phyloP scores from a whole-genome alignment of 2,329 filamentous ascomycete genomes.

The Coniella vitis region DNA sequence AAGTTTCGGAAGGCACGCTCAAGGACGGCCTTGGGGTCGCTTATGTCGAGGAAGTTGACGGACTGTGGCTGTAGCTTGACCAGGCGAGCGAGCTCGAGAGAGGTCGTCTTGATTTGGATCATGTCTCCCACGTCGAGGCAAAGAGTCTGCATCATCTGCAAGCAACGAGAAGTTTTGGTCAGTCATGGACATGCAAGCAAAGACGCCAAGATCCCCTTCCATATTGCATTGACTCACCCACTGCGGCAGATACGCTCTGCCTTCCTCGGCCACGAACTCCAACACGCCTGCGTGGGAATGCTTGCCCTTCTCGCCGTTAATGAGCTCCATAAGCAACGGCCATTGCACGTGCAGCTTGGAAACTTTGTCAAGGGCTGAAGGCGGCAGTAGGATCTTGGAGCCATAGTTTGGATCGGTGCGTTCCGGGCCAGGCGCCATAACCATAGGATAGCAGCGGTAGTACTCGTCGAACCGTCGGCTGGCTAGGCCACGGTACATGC shows the following conservation, averaged over 20 bases:
- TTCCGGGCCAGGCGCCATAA: constrained; percentile 88
- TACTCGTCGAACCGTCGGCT: constrained; percentile 91
- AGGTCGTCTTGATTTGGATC: constrained; percentile 90
- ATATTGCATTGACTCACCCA: constrained; percentile 57
- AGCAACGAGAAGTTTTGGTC: constrained; percentile 18
- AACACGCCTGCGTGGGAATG: constrained; percentile 91
- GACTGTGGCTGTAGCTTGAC: constrained; percentile 97
- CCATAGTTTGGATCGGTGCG: constrained; percentile 88
- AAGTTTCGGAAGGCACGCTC: constrained; percentile 59
- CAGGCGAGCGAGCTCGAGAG: constrained; percentile 80
- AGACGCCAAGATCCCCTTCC: no score
- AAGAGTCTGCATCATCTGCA: constrained; percentile 87
- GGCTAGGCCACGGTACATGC: constrained; percentile 39
- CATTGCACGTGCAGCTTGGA: constrained; percentile 94
- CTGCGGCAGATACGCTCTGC: constrained; percentile 89
- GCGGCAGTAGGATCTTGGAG: constrained; percentile 96
- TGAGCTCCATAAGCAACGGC: constrained; percentile 92
- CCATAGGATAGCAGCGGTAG: constrained; percentile 92
- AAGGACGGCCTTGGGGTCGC: constrained; percentile 91
- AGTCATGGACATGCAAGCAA: no score
- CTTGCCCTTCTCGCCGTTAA: constrained; percentile 73
- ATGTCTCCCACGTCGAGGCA: constrained; percentile 87
- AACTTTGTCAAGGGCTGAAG: constrained; percentile 92
- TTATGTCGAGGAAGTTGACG: constrained; percentile 89
- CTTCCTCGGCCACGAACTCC: constrained; percentile 96